A percentile compares a stretch with the other conserved stretches of the same genome.
phyloP scores from a whole-genome alignment of 2,329 filamentous ascomycete genomes.

The Fusarium verticillioides region DNA sequence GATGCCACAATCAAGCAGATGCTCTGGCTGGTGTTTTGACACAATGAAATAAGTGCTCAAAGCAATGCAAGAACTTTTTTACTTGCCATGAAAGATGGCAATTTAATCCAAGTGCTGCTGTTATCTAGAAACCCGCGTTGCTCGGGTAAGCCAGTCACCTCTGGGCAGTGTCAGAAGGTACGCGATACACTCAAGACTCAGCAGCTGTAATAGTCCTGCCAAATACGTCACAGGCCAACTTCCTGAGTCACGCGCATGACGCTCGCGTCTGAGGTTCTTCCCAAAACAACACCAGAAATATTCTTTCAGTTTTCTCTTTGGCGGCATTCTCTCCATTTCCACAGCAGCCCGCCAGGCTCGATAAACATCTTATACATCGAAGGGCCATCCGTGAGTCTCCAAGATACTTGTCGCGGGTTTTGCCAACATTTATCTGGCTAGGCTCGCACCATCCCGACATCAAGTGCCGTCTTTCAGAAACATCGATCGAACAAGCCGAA shows the following conservation, averaged over 20 bases:
- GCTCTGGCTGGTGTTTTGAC: neutral
- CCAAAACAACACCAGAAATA: neutral
- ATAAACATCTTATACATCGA: rapidly evolving
- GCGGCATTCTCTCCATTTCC: neutral
- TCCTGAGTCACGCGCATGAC: too few species aligned
- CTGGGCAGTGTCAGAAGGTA: too few species aligned
- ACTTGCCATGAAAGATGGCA: neutral
- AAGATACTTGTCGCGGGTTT: rapidly evolving
- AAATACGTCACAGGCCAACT: rapidly evolving
- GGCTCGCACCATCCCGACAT: neutral
- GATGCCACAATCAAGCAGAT: too few species aligned
- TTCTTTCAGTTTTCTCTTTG: rapidly evolving
- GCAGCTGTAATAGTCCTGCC: too few species aligned
- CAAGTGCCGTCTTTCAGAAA: rapidly evolving
- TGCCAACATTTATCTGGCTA: neutral
- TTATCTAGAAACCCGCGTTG: rapidly evolving
- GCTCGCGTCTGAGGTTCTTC: too few species aligned
- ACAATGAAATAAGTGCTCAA: neutral
- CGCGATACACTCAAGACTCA: neutral
- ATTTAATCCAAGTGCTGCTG: rapidly evolving
- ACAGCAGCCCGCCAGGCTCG: too few species aligned
- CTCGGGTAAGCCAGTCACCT: neutral
- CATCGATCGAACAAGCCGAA: neutral
- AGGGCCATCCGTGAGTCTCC: neutral
- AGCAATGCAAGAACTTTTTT: too few species aligned